These are phyloP conservation scores for Dujonia santamariae DNA, from an alignment of 1,139 yeast species.

Conservation along the genomic window DNA sequence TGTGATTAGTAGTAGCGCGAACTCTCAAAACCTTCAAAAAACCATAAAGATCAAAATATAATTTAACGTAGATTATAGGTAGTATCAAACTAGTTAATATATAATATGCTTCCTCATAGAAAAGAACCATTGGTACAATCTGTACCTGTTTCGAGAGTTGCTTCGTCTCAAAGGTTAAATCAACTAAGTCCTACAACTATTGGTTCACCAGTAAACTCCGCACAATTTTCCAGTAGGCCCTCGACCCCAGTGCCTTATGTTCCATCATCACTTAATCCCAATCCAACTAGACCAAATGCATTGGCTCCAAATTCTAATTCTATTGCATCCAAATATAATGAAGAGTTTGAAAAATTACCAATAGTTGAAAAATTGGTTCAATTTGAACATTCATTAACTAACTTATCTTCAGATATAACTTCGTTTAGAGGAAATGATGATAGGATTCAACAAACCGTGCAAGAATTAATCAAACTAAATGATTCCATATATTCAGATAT, in stretches of 20 bases:
- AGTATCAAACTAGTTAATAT: too few species aligned
- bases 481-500: conserved; percentile 25
- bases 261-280: conserved; percentile 35
- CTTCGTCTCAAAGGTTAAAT: conserved; percentile 30
- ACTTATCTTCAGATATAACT: conserved; percentile 28
- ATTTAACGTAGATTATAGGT: too few species aligned
- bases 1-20: too few species aligned
- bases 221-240: conserved; percentile 22
- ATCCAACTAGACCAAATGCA: conserved; percentile 32
- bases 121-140: conserved; percentile 19
- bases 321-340: conserved; percentile 21
- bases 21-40: too few species aligned
- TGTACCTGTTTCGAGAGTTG: conserved; percentile 33
- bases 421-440: conserved; percentile 35
- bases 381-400: conserved; percentile 24
- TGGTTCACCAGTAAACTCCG: conserved; percentile 14
- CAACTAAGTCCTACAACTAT: conserved; percentile 16
- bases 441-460: conserved; percentile 23
- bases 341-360: conserved; percentile 27
- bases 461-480: conserved; percentile 27
- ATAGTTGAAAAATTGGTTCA: conserved; percentile 24
- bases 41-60: too few species aligned
- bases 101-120: conserved; percentile 13
- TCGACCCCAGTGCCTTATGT: conserved; percentile 31
- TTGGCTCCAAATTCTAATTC: conserved; percentile 13